Percentiles rank a stretch among this genome's conserved stretches.
These are phyloP conservation scores for Halteria grandinella DNA, from an alignment of 73 alveolate species.

Conservation along the genomic window DNA sequence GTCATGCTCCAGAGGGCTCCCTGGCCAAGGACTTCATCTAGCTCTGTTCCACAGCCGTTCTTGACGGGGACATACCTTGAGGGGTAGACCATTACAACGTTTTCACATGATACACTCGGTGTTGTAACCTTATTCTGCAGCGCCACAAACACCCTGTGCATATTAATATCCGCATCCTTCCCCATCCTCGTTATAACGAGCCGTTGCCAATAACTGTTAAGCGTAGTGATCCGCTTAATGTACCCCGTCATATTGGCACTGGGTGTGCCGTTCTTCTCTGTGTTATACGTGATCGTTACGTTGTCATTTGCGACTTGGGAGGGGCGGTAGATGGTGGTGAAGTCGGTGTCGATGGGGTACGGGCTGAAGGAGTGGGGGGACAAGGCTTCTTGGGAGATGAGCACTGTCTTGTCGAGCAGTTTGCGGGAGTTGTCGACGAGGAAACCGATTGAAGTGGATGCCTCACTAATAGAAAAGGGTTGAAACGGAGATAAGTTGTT, in stretches of 20 bases:
- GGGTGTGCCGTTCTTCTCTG: neutral
- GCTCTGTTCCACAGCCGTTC: too few species aligned
- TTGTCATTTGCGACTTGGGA: neutral
- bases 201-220: conserved; percentile 31
- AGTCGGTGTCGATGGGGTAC: conserved; percentile 21
- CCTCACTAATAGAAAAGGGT: conserved; percentile 5
- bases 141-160: conserved; percentile 44
- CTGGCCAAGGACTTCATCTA: too few species aligned
- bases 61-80: neutral
- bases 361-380: conserved; percentile 16
- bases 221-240: conserved; percentile 6
- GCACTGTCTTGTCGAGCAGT: conserved; percentile 27
- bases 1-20: conserved; percentile 32
- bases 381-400: conserved; percentile 3
- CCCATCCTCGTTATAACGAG: conserved; percentile 29
- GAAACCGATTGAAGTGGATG: conserved; percentile 35
- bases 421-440: conserved; percentile 4
- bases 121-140: neutral
- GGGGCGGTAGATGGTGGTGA: neutral
- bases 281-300: neutral
- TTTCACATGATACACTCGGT: conserved; percentile 2
- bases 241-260: conserved; percentile 1
- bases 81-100: conserved; percentile 16
- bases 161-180: conserved; percentile 40
- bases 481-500: too few species aligned